phyloP scores from a whole-genome alignment of 2,329 filamentous ascomycete species.

The Colletotrichum gigasporum region DNA sequence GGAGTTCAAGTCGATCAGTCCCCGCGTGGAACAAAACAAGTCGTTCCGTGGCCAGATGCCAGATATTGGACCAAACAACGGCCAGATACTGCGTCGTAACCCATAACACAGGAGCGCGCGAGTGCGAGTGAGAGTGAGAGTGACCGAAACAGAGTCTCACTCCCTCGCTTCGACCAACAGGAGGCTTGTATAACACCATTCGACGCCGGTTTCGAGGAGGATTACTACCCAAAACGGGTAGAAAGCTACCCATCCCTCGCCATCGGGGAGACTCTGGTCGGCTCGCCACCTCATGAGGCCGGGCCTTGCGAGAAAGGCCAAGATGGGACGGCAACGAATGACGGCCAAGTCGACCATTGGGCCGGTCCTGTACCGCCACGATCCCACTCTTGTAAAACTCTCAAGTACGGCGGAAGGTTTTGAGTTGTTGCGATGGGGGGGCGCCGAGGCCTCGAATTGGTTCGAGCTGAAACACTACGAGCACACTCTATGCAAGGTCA shows the following conservation, averaged over 20 bases:
- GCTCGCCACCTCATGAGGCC: constrained; percentile 14
- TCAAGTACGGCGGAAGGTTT: constrained; percentile 22
- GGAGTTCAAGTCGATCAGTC: constrained; percentile 19
- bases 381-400: constrained; percentile 27
- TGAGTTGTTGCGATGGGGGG: constrained; percentile 31
- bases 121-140: too few species aligned
- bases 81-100: too few species aligned
- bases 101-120: too few species aligned
- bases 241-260: not conserved
- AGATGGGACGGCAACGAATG: constrained; percentile 18
- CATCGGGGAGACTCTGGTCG: not conserved
- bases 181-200: not conserved
- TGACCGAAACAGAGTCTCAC: not conserved
- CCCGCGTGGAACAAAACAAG: not conserved
- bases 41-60: too few species aligned
- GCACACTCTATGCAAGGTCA: constrained; percentile 23
- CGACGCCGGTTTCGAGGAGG: not conserved
- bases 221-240: not conserved
- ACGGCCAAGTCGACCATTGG: constrained; percentile 9
- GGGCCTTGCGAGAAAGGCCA: constrained; percentile 14
- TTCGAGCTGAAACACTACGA: constrained; percentile 27
- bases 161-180: not conserved
- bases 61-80: too few species aligned
- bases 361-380: constrained; percentile 18
- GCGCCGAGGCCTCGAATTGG: constrained; percentile 24